Evolutionary conservation across 345 rosid species (phyloP), one percentile per base, ranked within the genome.

Genomic region (Gossypium stocksii): DNA sequence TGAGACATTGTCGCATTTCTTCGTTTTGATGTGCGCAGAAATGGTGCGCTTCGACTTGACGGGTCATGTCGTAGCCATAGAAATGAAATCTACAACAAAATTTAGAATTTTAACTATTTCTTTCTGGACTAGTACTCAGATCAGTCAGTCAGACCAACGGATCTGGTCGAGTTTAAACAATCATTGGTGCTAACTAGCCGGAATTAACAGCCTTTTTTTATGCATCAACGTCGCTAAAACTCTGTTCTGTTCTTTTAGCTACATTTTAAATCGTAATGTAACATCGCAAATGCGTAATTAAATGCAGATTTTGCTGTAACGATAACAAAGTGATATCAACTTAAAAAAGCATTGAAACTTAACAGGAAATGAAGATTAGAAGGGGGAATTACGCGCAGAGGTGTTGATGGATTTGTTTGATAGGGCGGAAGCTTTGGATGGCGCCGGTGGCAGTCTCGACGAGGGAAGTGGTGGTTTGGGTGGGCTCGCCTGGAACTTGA

Each of bases 41-140:
- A 84, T 90, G 97, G 76, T 89, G 94, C 5, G 91, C 90, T 79
- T 88, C 95, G 25, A 90, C 89, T 80, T 94, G 93, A 59, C 93
- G 78, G 9, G 88, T 87, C 95, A 94, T 89, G 84, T 92, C 95
- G 51, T 90, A 60, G 11, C 83, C 82, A 67, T 88, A 87, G 44
- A 88, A 92, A 76, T 89, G 97, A 48, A 89, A 90, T 72, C 97
- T 93, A 59, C 34, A 59, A 59, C 29, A 19, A 34, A 34, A 34
- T 1, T 5, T 34, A 34, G 41, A 34, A 34, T 34, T 34, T 34
- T 34, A 34, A 34, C 41, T 34, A 5, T 34, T 34, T 34, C 41
- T 34, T 34, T 34, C 41, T 34, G 41, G 41, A 34, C 41, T 34
- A 5, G 7, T 5, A 34, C 41, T 34, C 41, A 34, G 41, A 34